Evolutionary conservation across 176 grass and related monocot genomes (phyloP).

Genomic region (Tuctoria greenei): DNA sequence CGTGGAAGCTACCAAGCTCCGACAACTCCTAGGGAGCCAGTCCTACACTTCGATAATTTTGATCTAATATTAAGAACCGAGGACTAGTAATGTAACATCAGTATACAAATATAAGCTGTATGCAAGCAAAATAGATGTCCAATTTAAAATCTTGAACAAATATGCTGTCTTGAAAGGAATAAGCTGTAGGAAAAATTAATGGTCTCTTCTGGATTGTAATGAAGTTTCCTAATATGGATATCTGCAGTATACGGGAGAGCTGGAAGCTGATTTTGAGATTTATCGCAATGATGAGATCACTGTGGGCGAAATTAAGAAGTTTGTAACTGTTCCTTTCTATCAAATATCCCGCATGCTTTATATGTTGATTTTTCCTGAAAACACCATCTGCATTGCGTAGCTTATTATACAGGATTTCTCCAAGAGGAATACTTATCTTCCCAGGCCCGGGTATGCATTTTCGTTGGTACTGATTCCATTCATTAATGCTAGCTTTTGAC

Average conservation of each 20-base stretch:
- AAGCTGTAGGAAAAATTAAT: not conserved
- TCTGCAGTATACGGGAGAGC: slow-evolving; percentile 74
- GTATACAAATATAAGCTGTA: not conserved
- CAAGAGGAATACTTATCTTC: slow-evolving; percentile 75
- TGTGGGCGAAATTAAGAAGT: slow-evolving; percentile 68
- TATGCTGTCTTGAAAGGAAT: not conserved
- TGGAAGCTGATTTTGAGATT: slow-evolving; percentile 67
- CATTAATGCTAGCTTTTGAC: not conserved
- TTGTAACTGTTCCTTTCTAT: slow-evolving; percentile 8
- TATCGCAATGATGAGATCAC: slow-evolving; percentile 80
- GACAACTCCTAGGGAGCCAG: no score
- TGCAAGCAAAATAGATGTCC: not conserved
- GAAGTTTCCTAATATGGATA: slow-evolving; percentile 3
- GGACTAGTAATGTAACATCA: not conserved
- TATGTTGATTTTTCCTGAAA: not conserved
- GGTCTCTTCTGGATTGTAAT: not conserved
- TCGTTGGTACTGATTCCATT: slow-evolving; percentile 2
- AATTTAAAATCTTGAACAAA: slow-evolving; percentile 1
- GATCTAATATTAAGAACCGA: not conserved
- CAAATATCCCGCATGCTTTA: not conserved
- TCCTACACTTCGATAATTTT: no score
- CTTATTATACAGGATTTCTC: slow-evolving; percentile 59
- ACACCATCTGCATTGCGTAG: slow-evolving; percentile 26
- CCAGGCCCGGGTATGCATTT: slow-evolving; percentile 67
- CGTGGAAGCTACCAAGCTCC: no score